Evolutionary conservation across 306 rosid genomes (phyloP).

Genomic region (Rosa rugosa): DNA sequence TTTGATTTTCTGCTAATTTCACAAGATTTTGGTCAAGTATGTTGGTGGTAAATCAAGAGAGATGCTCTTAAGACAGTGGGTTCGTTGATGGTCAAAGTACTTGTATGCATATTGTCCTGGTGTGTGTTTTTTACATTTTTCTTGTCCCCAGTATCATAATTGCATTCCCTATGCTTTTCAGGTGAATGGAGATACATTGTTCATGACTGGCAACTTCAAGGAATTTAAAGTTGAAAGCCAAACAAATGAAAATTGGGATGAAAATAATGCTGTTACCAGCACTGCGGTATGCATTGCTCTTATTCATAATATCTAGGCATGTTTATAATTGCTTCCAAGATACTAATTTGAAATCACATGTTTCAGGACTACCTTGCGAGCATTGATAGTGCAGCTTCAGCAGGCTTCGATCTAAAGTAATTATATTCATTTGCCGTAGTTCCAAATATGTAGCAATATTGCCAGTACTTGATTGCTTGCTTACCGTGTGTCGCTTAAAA

Average conservation of each 20-base stretch:
- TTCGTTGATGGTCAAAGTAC: background rate
- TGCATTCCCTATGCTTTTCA: slow-evolving; percentile 31
- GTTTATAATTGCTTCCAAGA: slow-evolving; percentile 22
- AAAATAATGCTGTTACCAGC: slow-evolving; percentile 70
- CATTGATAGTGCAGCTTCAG: slow-evolving; percentile 70
- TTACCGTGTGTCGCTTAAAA: background rate
- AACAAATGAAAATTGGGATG: slow-evolving; percentile 70
- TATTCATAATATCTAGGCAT: background rate
- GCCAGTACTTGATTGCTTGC: background rate
- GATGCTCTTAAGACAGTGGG: background rate
- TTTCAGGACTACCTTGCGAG: slow-evolving; percentile 93
- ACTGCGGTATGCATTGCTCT: slow-evolving; percentile 71
- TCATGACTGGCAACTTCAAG: slow-evolving; percentile 89
- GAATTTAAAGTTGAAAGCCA: slow-evolving; percentile 83
- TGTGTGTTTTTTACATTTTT: background rate
- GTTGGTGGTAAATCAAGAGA: slow-evolving; percentile 1
- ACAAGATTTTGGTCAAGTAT: background rate
- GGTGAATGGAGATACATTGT: slow-evolving; percentile 95
- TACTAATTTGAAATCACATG: slow-evolving; percentile 30
- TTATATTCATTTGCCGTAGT: slow-evolving; percentile 29
- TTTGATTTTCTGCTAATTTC: background rate
- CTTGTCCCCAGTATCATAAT: background rate
- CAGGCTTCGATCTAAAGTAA: slow-evolving; percentile 78
- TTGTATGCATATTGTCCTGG: background rate
- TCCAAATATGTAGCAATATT: background rate